These are phyloP conservation scores for Streptanthus diversifolius DNA, from an alignment of 345 rosid genomes.

Conservation along the genomic window DNA sequence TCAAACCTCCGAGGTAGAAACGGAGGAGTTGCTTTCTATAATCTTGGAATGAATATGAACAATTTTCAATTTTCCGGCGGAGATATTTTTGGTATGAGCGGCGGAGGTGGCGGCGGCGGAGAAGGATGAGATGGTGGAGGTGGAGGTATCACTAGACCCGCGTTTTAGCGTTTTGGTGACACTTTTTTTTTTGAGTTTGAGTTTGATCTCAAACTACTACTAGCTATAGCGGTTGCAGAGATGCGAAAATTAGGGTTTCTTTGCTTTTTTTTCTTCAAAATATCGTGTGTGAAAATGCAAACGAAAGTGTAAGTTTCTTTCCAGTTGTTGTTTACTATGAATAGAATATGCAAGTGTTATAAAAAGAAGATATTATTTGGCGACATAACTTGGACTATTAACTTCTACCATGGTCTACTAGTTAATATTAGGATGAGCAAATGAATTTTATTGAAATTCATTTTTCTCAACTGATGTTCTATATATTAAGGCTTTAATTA, in stretches of 20 bases:
- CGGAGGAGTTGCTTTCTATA: constrained; percentile 47
- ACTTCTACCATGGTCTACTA: background rate
- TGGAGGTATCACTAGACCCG: constrained; percentile 38
- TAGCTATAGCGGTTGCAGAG: constrained; percentile 10
- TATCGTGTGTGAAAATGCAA: constrained; percentile 19
- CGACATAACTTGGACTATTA: background rate
- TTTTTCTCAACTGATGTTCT: background rate
- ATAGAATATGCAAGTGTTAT: background rate
- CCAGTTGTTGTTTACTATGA: constrained; percentile 11
- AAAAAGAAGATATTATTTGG: background rate
- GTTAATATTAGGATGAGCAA: background rate
- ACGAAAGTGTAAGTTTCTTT: background rate
- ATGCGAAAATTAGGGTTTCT: constrained; percentile 28
- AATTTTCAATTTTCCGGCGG: constrained; percentile 51
- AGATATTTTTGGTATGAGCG: constrained; percentile 45
- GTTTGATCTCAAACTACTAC: constrained; percentile 8
- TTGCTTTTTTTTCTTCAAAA: background rate
- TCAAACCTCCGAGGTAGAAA: constrained; percentile 25
- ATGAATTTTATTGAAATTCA: background rate
- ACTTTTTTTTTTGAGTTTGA: constrained; percentile 30
- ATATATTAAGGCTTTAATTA: background rate
- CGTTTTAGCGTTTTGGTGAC: constrained; percentile 42
- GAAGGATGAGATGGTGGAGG: constrained; percentile 18
- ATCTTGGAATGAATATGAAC: constrained; percentile 49
- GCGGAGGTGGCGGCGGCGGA: constrained; percentile 17